A percentile compares a stretch with the other conserved stretches of the same genome.
These are phyloP conservation scores for Leccinum pallidistipes DNA, from an alignment of 1,284 basidiomycete species.

Conservation along the genomic window DNA sequence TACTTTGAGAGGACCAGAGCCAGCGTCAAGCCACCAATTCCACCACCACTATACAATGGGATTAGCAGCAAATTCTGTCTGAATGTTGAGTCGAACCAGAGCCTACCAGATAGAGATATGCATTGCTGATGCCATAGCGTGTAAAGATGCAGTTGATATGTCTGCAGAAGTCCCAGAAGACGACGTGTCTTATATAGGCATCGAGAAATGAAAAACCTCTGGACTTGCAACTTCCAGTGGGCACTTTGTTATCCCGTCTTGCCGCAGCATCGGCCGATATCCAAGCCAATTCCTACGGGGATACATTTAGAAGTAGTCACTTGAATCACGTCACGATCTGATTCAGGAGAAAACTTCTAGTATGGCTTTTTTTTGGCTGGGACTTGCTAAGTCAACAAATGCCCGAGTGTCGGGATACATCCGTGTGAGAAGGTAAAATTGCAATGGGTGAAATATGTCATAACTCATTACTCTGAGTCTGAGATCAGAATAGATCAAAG, in stretches of 20 bases:
- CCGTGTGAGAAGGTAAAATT: not conserved
- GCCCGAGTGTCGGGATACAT: not conserved
- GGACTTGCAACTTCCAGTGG: not conserved
- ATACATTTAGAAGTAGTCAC: not conserved
- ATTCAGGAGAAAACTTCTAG: not conserved
- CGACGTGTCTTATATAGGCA: not conserved
- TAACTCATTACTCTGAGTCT: no score
- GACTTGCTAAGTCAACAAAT: not conserved
- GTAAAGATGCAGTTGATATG: not conserved
- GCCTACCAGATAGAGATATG: conserved; percentile 16
- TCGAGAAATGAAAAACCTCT: not conserved
- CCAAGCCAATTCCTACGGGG: not conserved
- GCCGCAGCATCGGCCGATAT: not conserved
- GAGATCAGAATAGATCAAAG: not conserved
- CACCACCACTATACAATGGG: conserved; percentile 33
- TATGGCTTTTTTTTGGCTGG: not conserved
- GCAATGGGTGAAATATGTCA: not conserved
- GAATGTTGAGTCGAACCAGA: not conserved
- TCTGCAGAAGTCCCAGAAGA: not conserved
- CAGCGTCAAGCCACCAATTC: conserved; percentile 38
- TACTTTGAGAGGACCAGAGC: conserved; percentile 34
- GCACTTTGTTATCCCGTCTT: not conserved
- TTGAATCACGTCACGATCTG: not conserved
- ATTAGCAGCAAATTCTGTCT: not conserved
- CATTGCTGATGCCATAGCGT: conserved; percentile 9